These are phyloP conservation scores for Umbilicus rupestris DNA, from an alignment of 164 flowering plant species.

Conservation along the genomic window DNA sequence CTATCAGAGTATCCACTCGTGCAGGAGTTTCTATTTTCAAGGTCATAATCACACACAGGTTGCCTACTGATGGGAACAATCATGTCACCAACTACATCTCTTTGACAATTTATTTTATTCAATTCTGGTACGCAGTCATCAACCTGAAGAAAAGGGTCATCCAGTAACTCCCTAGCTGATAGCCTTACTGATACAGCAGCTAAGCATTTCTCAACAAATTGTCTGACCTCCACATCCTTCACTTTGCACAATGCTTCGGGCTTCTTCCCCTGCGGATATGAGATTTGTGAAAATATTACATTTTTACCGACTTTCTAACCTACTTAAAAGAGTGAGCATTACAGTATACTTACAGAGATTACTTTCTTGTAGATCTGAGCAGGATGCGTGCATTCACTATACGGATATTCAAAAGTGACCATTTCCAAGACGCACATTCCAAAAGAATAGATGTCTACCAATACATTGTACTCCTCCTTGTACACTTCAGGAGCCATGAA, in stretches of 20 bases:
- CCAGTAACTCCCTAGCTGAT: slow-evolving; percentile 14
- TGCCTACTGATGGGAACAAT: slow-evolving; percentile 22
- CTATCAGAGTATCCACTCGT: slow-evolving; percentile 22
- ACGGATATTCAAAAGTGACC: slow-evolving; percentile 16
- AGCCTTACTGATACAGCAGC: slow-evolving; percentile 15
- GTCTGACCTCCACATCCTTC: slow-evolving; percentile 11
- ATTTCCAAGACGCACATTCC: slow-evolving; percentile 18
- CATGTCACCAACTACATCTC: slow-evolving; percentile 19
- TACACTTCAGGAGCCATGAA: slow-evolving; percentile 20
- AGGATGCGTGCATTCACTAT: slow-evolving; percentile 17
- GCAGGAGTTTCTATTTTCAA: slow-evolving; percentile 10
- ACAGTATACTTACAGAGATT: slow-evolving; percentile 13
- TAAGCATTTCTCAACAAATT: slow-evolving; percentile 16
- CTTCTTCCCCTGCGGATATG: slow-evolving; percentile 7
- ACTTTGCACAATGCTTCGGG: slow-evolving; percentile 15
- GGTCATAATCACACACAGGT: slow-evolving; percentile 16
- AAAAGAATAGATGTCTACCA: slow-evolving; percentile 19
- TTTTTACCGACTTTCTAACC: background rate
- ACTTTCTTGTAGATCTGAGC: slow-evolving; percentile 19
- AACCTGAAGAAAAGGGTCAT: slow-evolving; percentile 16
- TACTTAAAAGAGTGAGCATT: no score
- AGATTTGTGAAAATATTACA: slow-evolving; percentile 1
- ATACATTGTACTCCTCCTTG: slow-evolving; percentile 16
- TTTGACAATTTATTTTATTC: slow-evolving; percentile 17
- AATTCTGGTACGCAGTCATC: slow-evolving; percentile 30